Conservation (phyloP, 176 grass and related monocot genomes). For the Cenchrus purpureus region DNA sequence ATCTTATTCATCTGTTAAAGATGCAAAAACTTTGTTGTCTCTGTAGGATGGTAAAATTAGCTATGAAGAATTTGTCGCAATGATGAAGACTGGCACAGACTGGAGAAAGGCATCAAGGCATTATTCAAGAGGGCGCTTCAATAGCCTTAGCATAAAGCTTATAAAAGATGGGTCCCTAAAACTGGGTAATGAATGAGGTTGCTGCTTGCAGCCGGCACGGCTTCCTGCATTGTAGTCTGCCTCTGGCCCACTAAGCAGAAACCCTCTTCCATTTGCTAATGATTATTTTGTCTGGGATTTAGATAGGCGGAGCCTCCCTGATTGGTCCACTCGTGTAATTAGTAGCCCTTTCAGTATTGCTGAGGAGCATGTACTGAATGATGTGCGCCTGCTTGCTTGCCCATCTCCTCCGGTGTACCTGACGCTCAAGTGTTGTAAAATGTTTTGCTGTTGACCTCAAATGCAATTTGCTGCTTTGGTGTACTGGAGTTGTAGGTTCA, state of each 20-base stretch:
- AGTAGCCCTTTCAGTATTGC: conserved; percentile 42
- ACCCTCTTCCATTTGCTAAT: conserved; percentile 42
- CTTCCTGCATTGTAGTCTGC: conserved; percentile 27
- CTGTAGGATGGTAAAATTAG: conserved; percentile 87
- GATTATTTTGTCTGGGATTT: conserved; percentile 73
- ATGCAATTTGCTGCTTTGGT: conserved; percentile 51
- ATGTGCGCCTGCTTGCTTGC: conserved; percentile 33
- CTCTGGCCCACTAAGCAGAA: conserved; percentile 35
- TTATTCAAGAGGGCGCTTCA: conserved; percentile 88
- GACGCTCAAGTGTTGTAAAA: conserved; percentile 56
- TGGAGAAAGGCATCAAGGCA: conserved; percentile 89
- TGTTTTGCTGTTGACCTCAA: conserved; percentile 44
- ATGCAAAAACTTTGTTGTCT: neutral
- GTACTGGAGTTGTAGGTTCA: neutral
- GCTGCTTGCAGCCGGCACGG: conserved; percentile 24
- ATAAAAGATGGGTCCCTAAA: conserved; percentile 85
- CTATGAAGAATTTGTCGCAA: conserved; percentile 78
- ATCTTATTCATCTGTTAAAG: neutral
- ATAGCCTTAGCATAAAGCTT: conserved; percentile 77
- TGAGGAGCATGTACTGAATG: conserved; percentile 35
- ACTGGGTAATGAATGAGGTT: conserved; percentile 59
- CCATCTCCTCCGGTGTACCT: conserved; percentile 36
- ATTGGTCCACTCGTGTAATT: conserved; percentile 66
- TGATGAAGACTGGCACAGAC: conserved; percentile 95
- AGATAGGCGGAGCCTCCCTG: conserved; percentile 50